Percentiles rank a stretch among this genome's conserved stretches.
These are phyloP conservation scores for Paecilomyces formosus DNA, from an alignment of 2,329 filamentous ascomycete genomes.

Conservation along the genomic window DNA sequence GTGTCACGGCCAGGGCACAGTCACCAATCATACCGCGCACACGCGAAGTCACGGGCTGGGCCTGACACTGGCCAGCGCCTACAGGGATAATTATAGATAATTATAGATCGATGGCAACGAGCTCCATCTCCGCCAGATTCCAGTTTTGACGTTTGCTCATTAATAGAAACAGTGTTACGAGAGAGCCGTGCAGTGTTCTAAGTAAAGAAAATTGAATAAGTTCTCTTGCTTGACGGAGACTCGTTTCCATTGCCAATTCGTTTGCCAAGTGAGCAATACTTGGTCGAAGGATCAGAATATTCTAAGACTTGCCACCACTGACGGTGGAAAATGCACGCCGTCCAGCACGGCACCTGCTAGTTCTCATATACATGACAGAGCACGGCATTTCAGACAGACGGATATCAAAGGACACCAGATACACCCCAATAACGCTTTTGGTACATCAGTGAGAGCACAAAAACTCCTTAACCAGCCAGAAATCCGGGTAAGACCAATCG, in stretches of 20 bases:
- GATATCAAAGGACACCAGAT: slow-evolving; percentile 1
- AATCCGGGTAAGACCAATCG: not conserved
- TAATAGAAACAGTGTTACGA: not conserved
- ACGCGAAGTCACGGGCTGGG: not conserved
- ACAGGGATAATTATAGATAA: not conserved
- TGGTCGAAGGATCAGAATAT: not conserved
- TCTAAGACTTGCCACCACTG: not conserved
- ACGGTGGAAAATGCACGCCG: not conserved
- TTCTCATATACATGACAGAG: slow-evolving; percentile 2
- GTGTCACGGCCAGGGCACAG: not conserved
- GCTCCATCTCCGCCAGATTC: not conserved
- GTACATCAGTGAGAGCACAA: slow-evolving; percentile 7
- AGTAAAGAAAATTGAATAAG: too few species aligned
- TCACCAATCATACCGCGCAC: not conserved
- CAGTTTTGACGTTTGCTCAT: not conserved
- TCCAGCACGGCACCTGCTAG: not conserved
- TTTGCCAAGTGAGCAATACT: not conserved
- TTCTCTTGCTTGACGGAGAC: not conserved
- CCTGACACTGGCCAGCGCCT: not conserved
- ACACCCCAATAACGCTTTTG: slow-evolving; percentile 7
- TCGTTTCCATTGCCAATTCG: not conserved
- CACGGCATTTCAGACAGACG: slow-evolving; percentile 3
- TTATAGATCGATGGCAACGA: not conserved
- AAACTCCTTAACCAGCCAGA: slow-evolving; percentile 6
- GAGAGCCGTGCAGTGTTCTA: too few species aligned